Evolutionary conservation across 352 stramenopile species (phyloP).

Genomic region (Globisporangium spiculum): DNA sequence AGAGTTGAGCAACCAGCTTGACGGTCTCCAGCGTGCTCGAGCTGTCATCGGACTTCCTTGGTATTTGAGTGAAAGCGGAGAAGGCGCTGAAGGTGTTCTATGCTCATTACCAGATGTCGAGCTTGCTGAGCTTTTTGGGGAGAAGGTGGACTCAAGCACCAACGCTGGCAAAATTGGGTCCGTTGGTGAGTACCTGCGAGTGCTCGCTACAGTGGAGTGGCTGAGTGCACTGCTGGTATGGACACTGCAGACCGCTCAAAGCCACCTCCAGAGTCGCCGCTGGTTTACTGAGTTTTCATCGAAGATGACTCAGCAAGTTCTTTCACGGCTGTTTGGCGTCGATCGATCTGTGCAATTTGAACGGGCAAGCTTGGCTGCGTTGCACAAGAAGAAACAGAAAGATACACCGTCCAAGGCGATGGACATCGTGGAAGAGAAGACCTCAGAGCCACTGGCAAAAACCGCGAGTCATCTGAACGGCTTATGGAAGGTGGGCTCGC

Average conservation of each 20-base stretch:
- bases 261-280: conserved; percentile 63
- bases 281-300: conserved; percentile 78
- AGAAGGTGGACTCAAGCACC: neutral
- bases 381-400: conserved; percentile 39
- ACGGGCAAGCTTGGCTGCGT: conserved; percentile 54
- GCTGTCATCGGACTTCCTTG: conserved; percentile 39
- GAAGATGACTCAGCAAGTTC: conserved; percentile 46
- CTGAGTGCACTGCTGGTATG: conserved; percentile 69
- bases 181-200: conserved; percentile 63
- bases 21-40: conserved; percentile 36
- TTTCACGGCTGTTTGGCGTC: conserved; percentile 68
- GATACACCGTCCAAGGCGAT: conserved; percentile 10
- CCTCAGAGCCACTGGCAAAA: neutral
- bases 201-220: conserved; percentile 75
- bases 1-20: conserved; percentile 56
- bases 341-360: conserved; percentile 75
- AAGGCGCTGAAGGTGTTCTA: conserved; percentile 58
- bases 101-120: conserved; percentile 60
- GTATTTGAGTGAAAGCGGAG: conserved; percentile 41
- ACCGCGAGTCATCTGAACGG: conserved; percentile 18
- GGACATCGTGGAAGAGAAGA: conserved; percentile 9
- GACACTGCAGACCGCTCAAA: conserved; percentile 75
- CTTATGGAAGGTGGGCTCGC: conserved; percentile 80
- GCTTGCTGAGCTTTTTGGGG: conserved; percentile 27
- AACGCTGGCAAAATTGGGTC: conserved; percentile 36